A percentile compares a stretch with the other conserved stretches of the same genome.
Evolutionary conservation across 2,329 filamentous ascomycete species (phyloP).

Genomic region (Grosmannia huntii): DNA sequence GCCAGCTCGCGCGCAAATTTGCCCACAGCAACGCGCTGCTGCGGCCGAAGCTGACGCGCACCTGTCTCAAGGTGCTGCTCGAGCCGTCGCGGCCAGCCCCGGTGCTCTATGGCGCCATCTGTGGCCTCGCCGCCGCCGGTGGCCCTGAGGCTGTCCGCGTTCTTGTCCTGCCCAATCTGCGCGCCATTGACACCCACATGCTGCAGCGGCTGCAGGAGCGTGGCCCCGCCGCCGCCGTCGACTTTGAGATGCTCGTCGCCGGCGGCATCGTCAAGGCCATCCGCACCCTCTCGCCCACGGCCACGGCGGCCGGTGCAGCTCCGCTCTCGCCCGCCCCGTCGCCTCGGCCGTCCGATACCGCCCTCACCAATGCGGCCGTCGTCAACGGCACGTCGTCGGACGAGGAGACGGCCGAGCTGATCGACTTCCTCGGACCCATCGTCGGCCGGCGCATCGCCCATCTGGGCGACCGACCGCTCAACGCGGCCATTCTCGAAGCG

Average conservation of each 20-base stretch:
- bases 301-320: conserved; percentile 8
- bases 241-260: conserved; percentile 41
- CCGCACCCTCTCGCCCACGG: conserved; percentile 25
- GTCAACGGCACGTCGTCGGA: conserved; percentile 13
- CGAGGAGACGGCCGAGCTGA: conserved; percentile 30
- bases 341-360: background rate
- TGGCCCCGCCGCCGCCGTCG: conserved; percentile 26
- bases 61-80: conserved; percentile 83
- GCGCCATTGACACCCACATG: conserved; percentile 38
- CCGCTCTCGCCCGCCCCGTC: conserved; percentile 8
- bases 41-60: conserved; percentile 79
- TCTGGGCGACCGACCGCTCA: conserved; percentile 33
- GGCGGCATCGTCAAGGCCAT: conserved; percentile 42
- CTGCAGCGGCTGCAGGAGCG: conserved; percentile 40
- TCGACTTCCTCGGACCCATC: conserved; percentile 42
- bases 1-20: conserved; percentile 69
- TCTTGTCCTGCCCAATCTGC: conserved; percentile 42
- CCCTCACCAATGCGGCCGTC: background rate
- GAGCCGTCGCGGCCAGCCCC: conserved; percentile 72
- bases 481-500: conserved; percentile 41
- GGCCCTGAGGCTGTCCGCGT: conserved; percentile 47
- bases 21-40: conserved; percentile 68
- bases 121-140: conserved; percentile 66
- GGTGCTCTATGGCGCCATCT: conserved; percentile 79
- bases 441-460: conserved; percentile 35